These are phyloP conservation scores for Fraxinus dipetala DNA, from an alignment of 305 asterid genomes.

Conservation along the genomic window DNA sequence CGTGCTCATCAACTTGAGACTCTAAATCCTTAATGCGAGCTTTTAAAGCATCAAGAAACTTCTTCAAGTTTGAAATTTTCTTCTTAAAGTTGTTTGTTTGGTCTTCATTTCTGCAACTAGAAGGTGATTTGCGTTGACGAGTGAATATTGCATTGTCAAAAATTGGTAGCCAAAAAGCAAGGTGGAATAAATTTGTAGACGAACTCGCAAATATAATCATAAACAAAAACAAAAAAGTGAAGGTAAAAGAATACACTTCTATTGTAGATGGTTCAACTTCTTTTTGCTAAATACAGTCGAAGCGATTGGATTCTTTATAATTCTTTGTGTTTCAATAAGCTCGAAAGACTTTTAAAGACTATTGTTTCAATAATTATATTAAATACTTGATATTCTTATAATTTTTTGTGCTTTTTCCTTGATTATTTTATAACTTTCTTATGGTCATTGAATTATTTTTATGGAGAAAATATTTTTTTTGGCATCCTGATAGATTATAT, in stretches of 20 bases:
- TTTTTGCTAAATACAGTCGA: background rate
- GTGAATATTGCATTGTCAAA: too few relatives aligned
- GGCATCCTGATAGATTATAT: too few relatives aligned
- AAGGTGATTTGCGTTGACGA: background rate
- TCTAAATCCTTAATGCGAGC: background rate
- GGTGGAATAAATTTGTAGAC: background rate
- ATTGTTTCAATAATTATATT: background rate
- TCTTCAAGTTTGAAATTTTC: background rate
- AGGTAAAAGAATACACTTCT: too few relatives aligned
- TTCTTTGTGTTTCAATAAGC: background rate
- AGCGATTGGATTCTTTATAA: background rate
- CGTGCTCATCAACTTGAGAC: background rate
- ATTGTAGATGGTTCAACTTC: background rate
- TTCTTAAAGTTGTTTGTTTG: background rate
- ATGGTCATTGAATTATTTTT: background rate
- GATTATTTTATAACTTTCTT: too few relatives aligned
- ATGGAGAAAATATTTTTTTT: background rate
- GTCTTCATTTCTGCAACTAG: background rate
- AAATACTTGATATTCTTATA: background rate
- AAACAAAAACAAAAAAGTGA: too few relatives aligned
- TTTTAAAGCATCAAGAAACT: background rate
- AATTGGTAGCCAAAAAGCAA: background rate
- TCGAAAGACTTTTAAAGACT: background rate
- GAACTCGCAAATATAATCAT: too few relatives aligned
- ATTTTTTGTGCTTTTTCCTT: background rate